Conservation (phyloP, 1,139 yeast species). For the Candida buenavistaensis region DNA sequence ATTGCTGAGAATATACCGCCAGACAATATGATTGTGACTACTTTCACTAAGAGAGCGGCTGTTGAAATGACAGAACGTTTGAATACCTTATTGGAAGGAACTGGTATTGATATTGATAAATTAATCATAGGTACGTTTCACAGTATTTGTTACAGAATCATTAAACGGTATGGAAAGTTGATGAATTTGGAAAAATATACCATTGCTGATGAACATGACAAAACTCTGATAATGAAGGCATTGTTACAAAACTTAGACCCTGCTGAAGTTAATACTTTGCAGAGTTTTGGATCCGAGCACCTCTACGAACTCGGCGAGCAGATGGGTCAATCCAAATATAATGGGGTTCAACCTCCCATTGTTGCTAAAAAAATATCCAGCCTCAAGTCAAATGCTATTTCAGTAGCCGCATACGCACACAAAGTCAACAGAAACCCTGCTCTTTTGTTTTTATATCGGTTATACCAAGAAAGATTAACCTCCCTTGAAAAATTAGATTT, state of each 20-base stretch:
- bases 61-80: conserved; percentile 74
- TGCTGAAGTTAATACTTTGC: conserved; percentile 22
- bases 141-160: conserved; percentile 65
- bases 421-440: conserved; percentile 14
- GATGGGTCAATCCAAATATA: conserved; percentile 32
- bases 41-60: conserved; percentile 91
- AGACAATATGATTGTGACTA: conserved; percentile 70
- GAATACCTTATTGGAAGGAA: conserved; percentile 33
- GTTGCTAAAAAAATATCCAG: conserved; percentile 50
- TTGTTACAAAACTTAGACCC: conserved; percentile 35
- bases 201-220: conserved; percentile 71
- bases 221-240: conserved; percentile 47
- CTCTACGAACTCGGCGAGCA: conserved; percentile 10
- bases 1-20: conserved; percentile 54
- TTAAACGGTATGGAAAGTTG: conserved; percentile 55
- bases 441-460: conserved; percentile 40
- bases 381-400: conserved; percentile 50
- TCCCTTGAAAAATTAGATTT: conserved; percentile 60
- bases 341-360: no score
- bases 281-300: conserved; percentile 1
- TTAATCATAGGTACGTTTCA: conserved; percentile 86
- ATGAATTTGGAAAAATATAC: conserved; percentile 51
- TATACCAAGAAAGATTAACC: conserved; percentile 52
- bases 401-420: conserved; percentile 34
- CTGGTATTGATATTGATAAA: conserved; percentile 35